Evolutionary conservation across 1,284 basidiomycete genomes (phyloP).

Genomic region (Neolentinus lepideus): DNA sequence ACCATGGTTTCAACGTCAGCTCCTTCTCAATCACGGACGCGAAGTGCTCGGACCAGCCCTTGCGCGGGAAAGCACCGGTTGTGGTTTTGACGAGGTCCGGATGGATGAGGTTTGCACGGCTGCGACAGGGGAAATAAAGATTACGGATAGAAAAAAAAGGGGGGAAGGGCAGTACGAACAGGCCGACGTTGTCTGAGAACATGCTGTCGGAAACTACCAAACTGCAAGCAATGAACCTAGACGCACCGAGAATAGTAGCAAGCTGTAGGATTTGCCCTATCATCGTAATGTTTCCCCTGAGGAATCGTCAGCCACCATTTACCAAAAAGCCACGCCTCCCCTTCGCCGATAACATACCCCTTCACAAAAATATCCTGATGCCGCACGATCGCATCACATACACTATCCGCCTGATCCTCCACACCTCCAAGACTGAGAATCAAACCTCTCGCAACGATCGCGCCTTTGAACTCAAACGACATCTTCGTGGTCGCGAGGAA

Average conservation of each 20-base stretch:
- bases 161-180: conserved; percentile 23
- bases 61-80: conserved; percentile 34
- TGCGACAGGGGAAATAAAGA: conserved; percentile 11
- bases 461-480: conserved; percentile 56
- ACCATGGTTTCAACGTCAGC: conserved; percentile 42
- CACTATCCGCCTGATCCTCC: conserved; percentile 47
- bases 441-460: conserved; percentile 44
- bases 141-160: neutral
- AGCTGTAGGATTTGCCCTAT: conserved; percentile 47
- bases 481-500: conserved; percentile 45
- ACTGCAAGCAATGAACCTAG: neutral
- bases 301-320: too few relatives aligned
- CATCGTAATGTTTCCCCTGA: conserved; percentile 42
- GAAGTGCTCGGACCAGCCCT: conserved; percentile 41
- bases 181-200: conserved; percentile 34
- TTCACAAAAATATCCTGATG: conserved; percentile 55
- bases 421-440: conserved; percentile 35
- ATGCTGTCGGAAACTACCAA: neutral
- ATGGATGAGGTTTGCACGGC: conserved; percentile 39
- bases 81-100: conserved; percentile 35
- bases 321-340: too few relatives aligned
- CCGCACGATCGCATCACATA: conserved; percentile 50
- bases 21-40: conserved; percentile 40
- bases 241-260: conserved; percentile 38
- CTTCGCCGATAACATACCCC: conserved; percentile 22